phyloP scores from a whole-genome alignment of 176 grass and related monocot species.

The Musa beccarii region DNA sequence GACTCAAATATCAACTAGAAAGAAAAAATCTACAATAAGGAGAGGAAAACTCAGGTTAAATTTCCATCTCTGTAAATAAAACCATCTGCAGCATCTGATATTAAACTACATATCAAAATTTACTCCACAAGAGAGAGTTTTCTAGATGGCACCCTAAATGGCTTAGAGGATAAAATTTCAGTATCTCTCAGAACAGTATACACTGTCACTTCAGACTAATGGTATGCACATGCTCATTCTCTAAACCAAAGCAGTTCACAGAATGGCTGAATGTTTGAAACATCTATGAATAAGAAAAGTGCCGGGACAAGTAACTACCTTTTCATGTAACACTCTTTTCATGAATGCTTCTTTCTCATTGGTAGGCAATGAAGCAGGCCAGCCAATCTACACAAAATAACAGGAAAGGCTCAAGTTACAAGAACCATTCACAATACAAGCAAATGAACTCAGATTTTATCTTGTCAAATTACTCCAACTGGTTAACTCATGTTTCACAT shows the following conservation, averaged over 20 bases:
- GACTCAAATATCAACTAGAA: background rate
- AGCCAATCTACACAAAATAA: slow-evolving; percentile 61
- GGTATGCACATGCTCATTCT: too few relatives aligned
- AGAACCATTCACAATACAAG: slow-evolving; percentile 9
- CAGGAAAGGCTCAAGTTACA: background rate
- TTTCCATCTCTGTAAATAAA: background rate
- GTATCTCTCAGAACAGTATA: background rate
- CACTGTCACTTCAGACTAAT: background rate
- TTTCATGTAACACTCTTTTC: slow-evolving; percentile 71
- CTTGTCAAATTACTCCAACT: background rate
- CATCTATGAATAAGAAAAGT: slow-evolving; percentile 7
- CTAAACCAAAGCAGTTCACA: background rate
- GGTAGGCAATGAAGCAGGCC: slow-evolving; percentile 92
- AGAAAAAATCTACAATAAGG: background rate
- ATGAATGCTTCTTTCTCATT: slow-evolving; percentile 84
- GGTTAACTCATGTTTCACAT: background rate
- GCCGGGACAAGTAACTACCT: slow-evolving; percentile 32
- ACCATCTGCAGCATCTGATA: background rate
- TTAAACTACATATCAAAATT: background rate
- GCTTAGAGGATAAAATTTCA: too few relatives aligned
- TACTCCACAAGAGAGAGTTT: background rate
- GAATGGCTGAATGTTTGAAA: background rate
- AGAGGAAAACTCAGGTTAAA: slow-evolving; percentile 1
- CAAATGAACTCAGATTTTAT: slow-evolving; percentile 6
- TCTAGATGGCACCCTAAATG: too few relatives aligned